A percentile compares a stretch with the other conserved stretches of the same genome.
Conservation (phyloP, 2,329 filamentous ascomycete species). For the Chaetoscypha palmicola region DNA sequence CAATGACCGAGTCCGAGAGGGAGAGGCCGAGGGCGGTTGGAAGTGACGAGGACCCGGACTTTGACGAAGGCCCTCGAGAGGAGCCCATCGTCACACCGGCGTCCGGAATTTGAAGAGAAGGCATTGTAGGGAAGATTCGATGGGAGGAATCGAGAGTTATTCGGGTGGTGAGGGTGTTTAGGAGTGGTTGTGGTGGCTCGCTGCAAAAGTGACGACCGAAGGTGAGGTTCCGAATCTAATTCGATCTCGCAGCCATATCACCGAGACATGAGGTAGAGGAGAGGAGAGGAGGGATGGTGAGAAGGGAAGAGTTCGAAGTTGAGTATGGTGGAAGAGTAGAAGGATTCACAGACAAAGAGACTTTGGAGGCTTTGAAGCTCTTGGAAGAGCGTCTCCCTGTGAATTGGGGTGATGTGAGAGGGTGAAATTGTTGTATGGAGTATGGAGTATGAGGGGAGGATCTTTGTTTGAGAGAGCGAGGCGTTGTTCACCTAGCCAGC, state of each 20-base stretch:
- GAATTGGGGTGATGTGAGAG: neutral
- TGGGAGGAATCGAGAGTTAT: conserved; percentile 5
- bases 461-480: no score
- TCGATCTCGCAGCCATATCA: conserved; percentile 21
- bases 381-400: neutral
- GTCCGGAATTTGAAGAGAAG: conserved; percentile 49
- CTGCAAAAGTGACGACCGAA: conserved; percentile 19
- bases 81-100: conserved; percentile 48
- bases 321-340: neutral
- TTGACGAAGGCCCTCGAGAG: conserved; percentile 32
- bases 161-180: conserved; percentile 1
- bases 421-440: neutral
- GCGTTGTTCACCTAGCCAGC: no score
- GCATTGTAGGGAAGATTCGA: conserved; percentile 35
- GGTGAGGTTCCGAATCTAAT: conserved; percentile 16
- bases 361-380: neutral
- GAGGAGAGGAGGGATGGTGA: neutral
- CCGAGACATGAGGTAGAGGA: conserved; percentile 14
- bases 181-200: conserved; percentile 13
- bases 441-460: neutral
- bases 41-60: conserved; percentile 36
- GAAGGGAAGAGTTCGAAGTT: conserved; percentile 6
- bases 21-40: conserved; percentile 51
- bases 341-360: neutral
- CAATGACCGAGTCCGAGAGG: conserved; percentile 51